phyloP scores from a whole-genome alignment of 2,329 filamentous ascomycete species.

The Ophiostoma sp. region DNA sequence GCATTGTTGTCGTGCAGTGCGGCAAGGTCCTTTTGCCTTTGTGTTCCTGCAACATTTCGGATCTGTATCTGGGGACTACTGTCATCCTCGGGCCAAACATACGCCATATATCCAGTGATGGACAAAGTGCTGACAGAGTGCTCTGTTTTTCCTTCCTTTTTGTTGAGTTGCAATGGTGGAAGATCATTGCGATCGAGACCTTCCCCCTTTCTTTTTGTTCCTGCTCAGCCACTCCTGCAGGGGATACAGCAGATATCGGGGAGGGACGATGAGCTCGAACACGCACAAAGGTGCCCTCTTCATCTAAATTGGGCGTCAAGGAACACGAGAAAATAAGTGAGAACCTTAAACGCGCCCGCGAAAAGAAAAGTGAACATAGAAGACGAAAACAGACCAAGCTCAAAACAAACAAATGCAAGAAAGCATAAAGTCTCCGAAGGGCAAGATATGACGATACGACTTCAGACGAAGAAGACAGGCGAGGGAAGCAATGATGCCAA shows the following conservation, averaged over 20 bases:
- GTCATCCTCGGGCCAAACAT: background rate
- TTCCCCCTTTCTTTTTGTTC: background rate
- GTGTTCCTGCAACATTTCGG: background rate
- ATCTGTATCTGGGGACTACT: background rate
- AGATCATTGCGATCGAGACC: background rate
- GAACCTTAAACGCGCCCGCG: background rate
- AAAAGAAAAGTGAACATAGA: background rate
- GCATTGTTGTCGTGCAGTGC: background rate
- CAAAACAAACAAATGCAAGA: background rate
- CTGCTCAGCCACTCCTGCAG: background rate
- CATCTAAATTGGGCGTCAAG: background rate
- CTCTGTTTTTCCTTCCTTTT: background rate
- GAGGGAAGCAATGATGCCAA: background rate
- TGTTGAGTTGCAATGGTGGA: background rate
- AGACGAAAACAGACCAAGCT: background rate
- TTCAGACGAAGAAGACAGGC: background rate
- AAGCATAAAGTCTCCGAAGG: background rate
- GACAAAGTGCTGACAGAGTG: background rate
- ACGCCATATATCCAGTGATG: background rate
- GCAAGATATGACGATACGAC: background rate
- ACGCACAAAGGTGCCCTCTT: too few species aligned
- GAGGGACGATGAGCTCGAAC: background rate
- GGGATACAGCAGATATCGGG: background rate
- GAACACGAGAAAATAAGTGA: background rate
- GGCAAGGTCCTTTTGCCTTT: background rate